These are phyloP conservation scores for Margaritispora aquatica DNA, from an alignment of 495 filamentous ascomycete species.

Conservation along the genomic window DNA sequence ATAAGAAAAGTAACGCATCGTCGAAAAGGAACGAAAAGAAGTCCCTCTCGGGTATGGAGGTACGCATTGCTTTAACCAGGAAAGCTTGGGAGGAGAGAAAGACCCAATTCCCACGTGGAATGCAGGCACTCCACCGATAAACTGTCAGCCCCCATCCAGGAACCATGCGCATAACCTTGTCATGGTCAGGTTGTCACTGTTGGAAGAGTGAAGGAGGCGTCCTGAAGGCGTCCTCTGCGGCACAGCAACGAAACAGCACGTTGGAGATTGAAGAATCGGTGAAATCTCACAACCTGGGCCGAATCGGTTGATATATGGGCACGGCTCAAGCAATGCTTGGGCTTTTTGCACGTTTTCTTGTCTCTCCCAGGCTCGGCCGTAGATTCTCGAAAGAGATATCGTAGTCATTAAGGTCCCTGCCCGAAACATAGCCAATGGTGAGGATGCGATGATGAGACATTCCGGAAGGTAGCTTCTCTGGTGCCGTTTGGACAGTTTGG, in stretches of 20 bases:
- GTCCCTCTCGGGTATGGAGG: neutral
- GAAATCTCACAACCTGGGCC: neutral
- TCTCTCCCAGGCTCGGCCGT: neutral
- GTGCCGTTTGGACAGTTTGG: neutral
- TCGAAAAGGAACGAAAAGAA: neutral
- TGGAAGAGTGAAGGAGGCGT: no score
- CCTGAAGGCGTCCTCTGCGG: neutral
- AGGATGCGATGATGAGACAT: neutral
- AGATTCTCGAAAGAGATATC: no score
- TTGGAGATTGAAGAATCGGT: neutral
- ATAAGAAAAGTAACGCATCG: neutral
- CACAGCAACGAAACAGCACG: neutral
- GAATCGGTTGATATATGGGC: neutral
- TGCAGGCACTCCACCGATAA: neutral
- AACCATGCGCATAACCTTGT: neutral
- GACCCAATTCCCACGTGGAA: neutral
- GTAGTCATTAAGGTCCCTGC: neutral
- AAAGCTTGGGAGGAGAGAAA: neutral
- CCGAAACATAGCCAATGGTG: neutral
- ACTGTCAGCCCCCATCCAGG: neutral
- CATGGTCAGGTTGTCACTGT: no score
- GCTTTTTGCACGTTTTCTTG: neutral
- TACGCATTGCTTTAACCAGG: neutral
- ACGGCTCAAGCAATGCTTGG: neutral
- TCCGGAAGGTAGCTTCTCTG: neutral